Evolutionary conservation across 192 early-diverging fungal species (phyloP), one percentile per base, ranked within the genome.

Genomic region (Chytriomyces sp.): DNA sequence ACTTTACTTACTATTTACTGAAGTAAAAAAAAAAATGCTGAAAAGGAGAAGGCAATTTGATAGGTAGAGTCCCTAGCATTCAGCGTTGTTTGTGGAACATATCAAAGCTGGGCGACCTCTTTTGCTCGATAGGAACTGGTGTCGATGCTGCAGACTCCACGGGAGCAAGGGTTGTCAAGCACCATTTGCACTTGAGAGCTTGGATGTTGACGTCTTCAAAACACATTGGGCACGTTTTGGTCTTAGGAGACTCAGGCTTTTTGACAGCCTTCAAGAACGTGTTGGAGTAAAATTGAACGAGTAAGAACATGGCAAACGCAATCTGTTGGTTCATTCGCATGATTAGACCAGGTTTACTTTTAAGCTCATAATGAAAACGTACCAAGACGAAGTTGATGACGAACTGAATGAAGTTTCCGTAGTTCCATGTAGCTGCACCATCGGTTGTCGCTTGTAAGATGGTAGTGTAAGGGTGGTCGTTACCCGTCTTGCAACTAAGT

Each of bases 301-400:
- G 79, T 36, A 90, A 56, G 75, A 86, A 91, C 65, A 91, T 75
- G 53, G 80, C 80, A 59, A 76, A 55, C 30, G 81, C 74, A 55
- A 90, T 78, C n/a, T n/a, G n/a, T n/a, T n/a, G n/a, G n/a, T n/a
- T n/a, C n/a, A n/a, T n/a, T n/a, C n/a, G n/a, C n/a, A n/a, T n/a
- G n/a, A n/a, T n/a, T n/a, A n/a, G n/a, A n/a, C n/a, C n/a, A n/a
- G n/a, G n/a, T n/a, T n/a, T n/a, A n/a, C n/a, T n/a, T n/a, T n/a
- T n/a, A n/a, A n/a, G n/a, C n/a, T n/a, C n/a, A n/a, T n/a, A n/a
- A n/a, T n/a, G n/a, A n/a, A n/a, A n/a, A n/a, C n/a, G n/a, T 1
- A 90, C 77, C 63, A 65, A 41, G 28, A 65, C 58, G 44, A 91
- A 91, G 79, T 88, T 91, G 80, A 91, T 80, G 65, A 88, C 63